Conservation (phyloP, 345 rosid genomes). For the Gossypioides kirkii region DNA sequence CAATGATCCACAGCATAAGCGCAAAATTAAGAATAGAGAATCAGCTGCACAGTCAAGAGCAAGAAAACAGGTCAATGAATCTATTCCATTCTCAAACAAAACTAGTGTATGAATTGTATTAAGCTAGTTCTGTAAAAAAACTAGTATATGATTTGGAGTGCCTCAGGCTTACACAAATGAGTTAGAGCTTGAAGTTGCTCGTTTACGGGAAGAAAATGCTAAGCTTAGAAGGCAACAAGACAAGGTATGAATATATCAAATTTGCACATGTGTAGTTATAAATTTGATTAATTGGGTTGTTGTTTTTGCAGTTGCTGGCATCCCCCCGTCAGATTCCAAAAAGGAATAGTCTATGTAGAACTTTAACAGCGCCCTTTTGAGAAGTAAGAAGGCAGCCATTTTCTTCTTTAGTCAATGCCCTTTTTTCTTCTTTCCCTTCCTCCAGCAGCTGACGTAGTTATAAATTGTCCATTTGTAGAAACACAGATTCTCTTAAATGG, state of each 20-base stretch:
- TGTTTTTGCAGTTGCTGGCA: slow-evolving; percentile 23
- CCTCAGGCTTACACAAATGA: slow-evolving; percentile 49
- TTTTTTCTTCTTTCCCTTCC: background rate
- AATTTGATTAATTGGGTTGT: background rate
- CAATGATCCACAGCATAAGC: slow-evolving; percentile 34
- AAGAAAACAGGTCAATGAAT: slow-evolving; percentile 40
- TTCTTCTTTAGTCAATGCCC: background rate
- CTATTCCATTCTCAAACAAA: no score
- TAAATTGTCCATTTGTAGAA: background rate
- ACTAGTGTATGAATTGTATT: background rate
- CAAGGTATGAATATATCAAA: slow-evolving; percentile 21
- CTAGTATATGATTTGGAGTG: background rate
- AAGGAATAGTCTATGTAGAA: slow-evolving; percentile 36
- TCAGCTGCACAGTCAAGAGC: slow-evolving; percentile 64
- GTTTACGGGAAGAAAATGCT: slow-evolving; percentile 45
- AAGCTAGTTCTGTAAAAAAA: no score
- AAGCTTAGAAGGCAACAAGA: slow-evolving; percentile 36
- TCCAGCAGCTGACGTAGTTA: background rate
- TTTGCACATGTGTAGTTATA: no score
- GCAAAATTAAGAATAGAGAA: slow-evolving; percentile 58
- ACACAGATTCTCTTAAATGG: background rate
- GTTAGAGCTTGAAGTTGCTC: slow-evolving; percentile 38
- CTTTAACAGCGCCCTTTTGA: slow-evolving; percentile 50
- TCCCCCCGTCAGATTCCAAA: slow-evolving; percentile 28
- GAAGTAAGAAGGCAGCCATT: slow-evolving; percentile 20